Conservation (phyloP, 306 rosid genomes). For the Citrullus mucosospermus region DNA sequence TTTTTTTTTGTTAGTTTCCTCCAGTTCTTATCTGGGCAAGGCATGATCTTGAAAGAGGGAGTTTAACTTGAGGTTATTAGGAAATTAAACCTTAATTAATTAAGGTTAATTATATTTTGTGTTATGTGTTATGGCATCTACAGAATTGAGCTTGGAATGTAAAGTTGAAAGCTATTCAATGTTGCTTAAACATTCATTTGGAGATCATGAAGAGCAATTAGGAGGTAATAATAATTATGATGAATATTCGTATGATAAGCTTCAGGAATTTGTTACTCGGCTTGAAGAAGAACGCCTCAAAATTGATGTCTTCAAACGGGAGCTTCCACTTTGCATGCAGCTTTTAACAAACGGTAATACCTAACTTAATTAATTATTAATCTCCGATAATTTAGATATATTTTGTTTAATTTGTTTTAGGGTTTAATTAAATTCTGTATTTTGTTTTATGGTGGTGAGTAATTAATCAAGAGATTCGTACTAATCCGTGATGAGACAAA, state of each 20-base stretch:
- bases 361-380: background rate
- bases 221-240: background rate
- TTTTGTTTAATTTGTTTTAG: background rate
- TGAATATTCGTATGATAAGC: slow-evolving; percentile 39
- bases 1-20: slow-evolving; percentile 23
- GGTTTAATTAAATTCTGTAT: too few relatives aligned
- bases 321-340: slow-evolving; percentile 99
- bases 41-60: slow-evolving; percentile 6
- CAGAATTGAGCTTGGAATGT: slow-evolving; percentile 76
- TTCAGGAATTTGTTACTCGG: slow-evolving; percentile 68
- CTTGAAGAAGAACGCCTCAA: slow-evolving; percentile 92
- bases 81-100: background rate
- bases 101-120: background rate
- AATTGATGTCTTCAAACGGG: slow-evolving; percentile 96
- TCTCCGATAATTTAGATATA: too few relatives aligned
- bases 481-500: too few relatives aligned
- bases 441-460: too few relatives aligned
- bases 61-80: too few relatives aligned
- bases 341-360: slow-evolving; percentile 64
- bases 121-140: slow-evolving; percentile 49
- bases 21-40: background rate
- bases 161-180: slow-evolving; percentile 70
- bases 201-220: slow-evolving; percentile 18
- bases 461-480: too few relatives aligned
- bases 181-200: slow-evolving; percentile 55